phyloP scores from a whole-genome alignment of 2,329 filamentous ascomycete species.

The Coleophoma eucalyptorum region DNA sequence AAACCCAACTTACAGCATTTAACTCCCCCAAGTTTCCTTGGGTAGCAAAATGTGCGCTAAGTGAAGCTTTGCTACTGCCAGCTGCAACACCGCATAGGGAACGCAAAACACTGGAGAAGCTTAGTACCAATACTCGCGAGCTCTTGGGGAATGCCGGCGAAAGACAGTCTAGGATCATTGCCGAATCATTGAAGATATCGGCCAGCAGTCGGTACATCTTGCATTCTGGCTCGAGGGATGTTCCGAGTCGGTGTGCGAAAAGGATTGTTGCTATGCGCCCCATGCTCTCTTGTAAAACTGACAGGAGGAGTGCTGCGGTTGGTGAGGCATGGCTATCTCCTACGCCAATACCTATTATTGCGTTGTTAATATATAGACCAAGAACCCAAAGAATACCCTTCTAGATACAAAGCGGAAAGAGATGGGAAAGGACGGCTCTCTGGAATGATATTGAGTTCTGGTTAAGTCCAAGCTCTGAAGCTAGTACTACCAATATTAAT shows the following conservation, averaged over 20 bases:
- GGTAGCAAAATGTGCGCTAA: slow-evolving; percentile 88
- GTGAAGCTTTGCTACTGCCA: slow-evolving; percentile 82
- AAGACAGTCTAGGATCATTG: slow-evolving; percentile 67
- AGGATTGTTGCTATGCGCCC: slow-evolving; percentile 65
- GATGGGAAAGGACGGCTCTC: too few relatives aligned
- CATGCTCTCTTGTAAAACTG: slow-evolving; percentile 61
- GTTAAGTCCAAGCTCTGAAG: too few relatives aligned
- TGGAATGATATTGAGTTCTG: too few relatives aligned
- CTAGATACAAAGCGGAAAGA: too few relatives aligned
- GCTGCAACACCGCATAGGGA: slow-evolving; percentile 86
- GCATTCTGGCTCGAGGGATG: slow-evolving; percentile 66
- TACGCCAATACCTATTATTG: slow-evolving; percentile 54
- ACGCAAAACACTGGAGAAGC: slow-evolving; percentile 56
- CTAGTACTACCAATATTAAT: too few relatives aligned
- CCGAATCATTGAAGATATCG: slow-evolving; percentile 67
- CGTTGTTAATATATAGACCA: slow-evolving; percentile 1
- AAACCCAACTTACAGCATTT: slow-evolving; percentile 62
- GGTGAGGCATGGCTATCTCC: slow-evolving; percentile 63
- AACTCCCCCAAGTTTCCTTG: slow-evolving; percentile 87
- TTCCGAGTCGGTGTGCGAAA: slow-evolving; percentile 65
- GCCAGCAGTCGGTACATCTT: slow-evolving; percentile 69
- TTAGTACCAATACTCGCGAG: slow-evolving; percentile 52
- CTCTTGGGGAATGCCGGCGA: slow-evolving; percentile 59
- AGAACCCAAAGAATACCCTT: too few relatives aligned
- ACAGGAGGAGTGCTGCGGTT: slow-evolving; percentile 61